Base-by-base conservation (phyloP, 139 green algal genomes). In the Desmodesmus armatus region DNA sequence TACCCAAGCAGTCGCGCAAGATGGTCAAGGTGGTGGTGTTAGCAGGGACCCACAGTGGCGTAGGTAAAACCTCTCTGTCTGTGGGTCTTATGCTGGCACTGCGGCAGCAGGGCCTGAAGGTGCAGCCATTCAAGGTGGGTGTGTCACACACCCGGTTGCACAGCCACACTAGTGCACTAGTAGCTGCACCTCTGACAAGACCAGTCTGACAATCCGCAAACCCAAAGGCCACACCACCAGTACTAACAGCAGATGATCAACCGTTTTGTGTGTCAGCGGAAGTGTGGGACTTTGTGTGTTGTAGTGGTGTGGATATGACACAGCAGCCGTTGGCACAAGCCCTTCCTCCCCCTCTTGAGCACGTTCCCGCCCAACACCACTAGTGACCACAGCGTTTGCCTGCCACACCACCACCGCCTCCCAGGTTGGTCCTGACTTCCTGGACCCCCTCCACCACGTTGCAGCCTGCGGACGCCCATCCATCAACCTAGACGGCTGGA, bases 401-500 rank as follows among this genome's bases (percentile, higher is more conserved):
- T 2, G 3, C 9, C 55, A 33, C n/a, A n/a, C n/a, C n/a, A n/a
- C n/a, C n/a, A n/a, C n/a, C n/a, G n/a, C n/a, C n/a, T 88, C 85
- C 84, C 85, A 88, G 35, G 73, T 90, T 43, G 86, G 86, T 1
- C 86, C 86, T 71, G 80, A 85, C 17, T 85, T 85, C 37, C 44
- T 85, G 17, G 80, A 85, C 66, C 62, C 62, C 13, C 63, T 85
- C 41, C 66, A 79, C 37, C 80, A 85, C 49, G 78, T 94, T 79
- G 84, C 78, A 31, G 96, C 94, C 19, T 95, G 92, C 25, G 94
- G 93, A 2, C 86, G 91, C 4, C 89, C 93, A 60, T 95, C 87
- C 5, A 83, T 96, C 39, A 98, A 97, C 73, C 80, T 98, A 4
- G 95, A 98, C 87, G 93, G 91, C 40, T 98, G 93, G 93, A 95